A percentile compares a stretch with the other conserved stretches of the same genome.
phyloP scores from a whole-genome alignment of 306 rosid genomes.

The Purshia tridentata region DNA sequence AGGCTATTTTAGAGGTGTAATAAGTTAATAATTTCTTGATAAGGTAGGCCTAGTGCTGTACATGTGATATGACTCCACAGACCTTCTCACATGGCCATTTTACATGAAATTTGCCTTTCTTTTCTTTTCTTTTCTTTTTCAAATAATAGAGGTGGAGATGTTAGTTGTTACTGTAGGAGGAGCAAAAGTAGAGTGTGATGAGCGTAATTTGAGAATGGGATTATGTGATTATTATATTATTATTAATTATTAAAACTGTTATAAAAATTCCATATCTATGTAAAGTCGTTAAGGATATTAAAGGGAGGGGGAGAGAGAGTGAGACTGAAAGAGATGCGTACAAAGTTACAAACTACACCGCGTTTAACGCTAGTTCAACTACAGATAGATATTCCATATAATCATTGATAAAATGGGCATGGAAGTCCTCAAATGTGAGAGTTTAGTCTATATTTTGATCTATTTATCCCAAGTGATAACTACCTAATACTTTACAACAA shows the following conservation, averaged over 20 bases:
- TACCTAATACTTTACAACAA: constrained; percentile 25
- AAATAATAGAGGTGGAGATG: too few relatives aligned
- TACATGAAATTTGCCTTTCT: too few relatives aligned
- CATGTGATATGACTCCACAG: constrained; percentile 7
- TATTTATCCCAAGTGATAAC: not conserved
- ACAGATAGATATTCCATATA: constrained; percentile 1
- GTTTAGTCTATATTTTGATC: constrained; percentile 5
- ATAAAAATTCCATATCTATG: too few relatives aligned
- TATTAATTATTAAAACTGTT: too few relatives aligned
- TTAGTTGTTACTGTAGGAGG: too few relatives aligned
- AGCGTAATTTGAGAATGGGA: too few relatives aligned
- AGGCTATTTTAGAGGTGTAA: not conserved
- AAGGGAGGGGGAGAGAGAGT: not conserved
- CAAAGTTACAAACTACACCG: not conserved
- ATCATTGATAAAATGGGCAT: constrained; percentile 1
- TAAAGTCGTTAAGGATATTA: too few relatives aligned
- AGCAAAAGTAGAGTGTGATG: too few relatives aligned
- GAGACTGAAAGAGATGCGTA: not conserved
- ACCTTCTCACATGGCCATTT: constrained; percentile 1
- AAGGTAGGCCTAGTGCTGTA: not conserved
- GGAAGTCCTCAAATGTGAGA: constrained; percentile 7
- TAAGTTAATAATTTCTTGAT: not conserved
- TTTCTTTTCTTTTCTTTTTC: too few relatives aligned
- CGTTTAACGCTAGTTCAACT: not conserved
- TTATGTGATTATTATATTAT: too few relatives aligned